phyloP scores from a whole-genome alignment of 2,329 filamentous ascomycete species.

The Colletotrichum incanum region DNA sequence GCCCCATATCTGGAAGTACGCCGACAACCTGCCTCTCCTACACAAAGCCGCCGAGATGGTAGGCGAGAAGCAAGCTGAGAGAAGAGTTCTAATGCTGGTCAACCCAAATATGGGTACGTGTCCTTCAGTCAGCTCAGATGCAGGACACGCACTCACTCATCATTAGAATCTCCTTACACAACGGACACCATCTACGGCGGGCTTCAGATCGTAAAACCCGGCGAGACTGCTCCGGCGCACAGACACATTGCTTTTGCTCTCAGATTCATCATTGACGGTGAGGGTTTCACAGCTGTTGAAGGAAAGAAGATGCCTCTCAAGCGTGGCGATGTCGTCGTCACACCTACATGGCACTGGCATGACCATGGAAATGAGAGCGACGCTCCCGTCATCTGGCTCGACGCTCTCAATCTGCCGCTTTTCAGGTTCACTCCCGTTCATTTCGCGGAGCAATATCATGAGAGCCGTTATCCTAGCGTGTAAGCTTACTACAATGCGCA shows the following conservation, averaged over 20 bases:
- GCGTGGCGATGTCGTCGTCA: constrained; percentile 70
- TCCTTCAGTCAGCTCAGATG: constrained; percentile 18
- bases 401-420: constrained; percentile 68
- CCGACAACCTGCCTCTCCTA: constrained; percentile 54
- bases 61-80: constrained; percentile 58
- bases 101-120: constrained; percentile 54
- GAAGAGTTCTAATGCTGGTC: constrained; percentile 59
- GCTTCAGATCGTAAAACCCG: constrained; percentile 70
- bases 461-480: constrained; percentile 65
- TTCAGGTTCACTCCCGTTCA: constrained; percentile 67
- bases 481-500: constrained; percentile 43
- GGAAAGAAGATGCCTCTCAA: constrained; percentile 67
- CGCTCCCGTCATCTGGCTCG: constrained; percentile 71
- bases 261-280: constrained; percentile 72
- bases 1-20: constrained; percentile 59
- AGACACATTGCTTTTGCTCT: constrained; percentile 70
- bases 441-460: constrained; percentile 67
- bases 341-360: constrained; percentile 73
- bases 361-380: constrained; percentile 72
- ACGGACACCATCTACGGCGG: constrained; percentile 73
- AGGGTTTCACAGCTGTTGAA: constrained; percentile 71
- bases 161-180: constrained; percentile 65
- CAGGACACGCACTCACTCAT: neutral
- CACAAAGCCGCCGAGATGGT: constrained; percentile 54
- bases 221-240: constrained; percentile 70